Evolutionary conservation across 257 asterid species (phyloP).

Genomic region (Galeopsis tetrahit): DNA sequence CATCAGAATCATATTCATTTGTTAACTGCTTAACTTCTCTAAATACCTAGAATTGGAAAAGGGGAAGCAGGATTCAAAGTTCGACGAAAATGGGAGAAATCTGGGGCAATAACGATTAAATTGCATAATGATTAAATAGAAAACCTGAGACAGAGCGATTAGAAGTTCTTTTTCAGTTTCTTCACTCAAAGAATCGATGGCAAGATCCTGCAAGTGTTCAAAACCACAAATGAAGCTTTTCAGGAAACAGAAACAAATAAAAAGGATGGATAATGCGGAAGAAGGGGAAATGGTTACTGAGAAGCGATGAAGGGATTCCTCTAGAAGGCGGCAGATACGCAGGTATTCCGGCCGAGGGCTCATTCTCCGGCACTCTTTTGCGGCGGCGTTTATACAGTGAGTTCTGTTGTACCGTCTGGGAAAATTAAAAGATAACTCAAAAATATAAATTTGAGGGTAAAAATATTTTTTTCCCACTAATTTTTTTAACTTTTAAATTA

Average conservation of each 20-base stretch:
- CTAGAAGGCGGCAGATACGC: conserved; percentile 55
- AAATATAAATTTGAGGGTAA: too few relatives aligned
- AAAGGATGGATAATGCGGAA: neutral
- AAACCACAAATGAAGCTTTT: neutral
- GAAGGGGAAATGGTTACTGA: conserved; percentile 37
- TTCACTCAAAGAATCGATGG: conserved; percentile 42
- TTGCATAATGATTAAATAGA: neutral
- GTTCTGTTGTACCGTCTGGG: neutral
- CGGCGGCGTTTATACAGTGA: neutral
- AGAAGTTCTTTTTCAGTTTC: conserved; percentile 57
- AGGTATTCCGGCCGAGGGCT: conserved; percentile 38
- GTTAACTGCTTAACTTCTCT: conserved; percentile 64
- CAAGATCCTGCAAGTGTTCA: conserved; percentile 49
- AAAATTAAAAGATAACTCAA: too few relatives aligned
- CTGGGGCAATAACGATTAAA: neutral
- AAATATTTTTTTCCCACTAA: too few relatives aligned
- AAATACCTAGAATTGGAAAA: conserved; percentile 49
- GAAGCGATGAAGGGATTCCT: conserved; percentile 50
- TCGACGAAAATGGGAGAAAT: neutral
- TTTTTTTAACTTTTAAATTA: too few relatives aligned
- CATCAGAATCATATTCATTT: conserved; percentile 49
- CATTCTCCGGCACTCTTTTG: conserved; percentile 44
- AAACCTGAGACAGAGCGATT: conserved; percentile 73
- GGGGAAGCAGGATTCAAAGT: neutral
- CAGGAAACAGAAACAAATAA: neutral